Percentiles rank a stretch among this genome's conserved stretches.
Conservation (phyloP, 106 monocot genomes). For the Phalaenopsis aphrodite region DNA sequence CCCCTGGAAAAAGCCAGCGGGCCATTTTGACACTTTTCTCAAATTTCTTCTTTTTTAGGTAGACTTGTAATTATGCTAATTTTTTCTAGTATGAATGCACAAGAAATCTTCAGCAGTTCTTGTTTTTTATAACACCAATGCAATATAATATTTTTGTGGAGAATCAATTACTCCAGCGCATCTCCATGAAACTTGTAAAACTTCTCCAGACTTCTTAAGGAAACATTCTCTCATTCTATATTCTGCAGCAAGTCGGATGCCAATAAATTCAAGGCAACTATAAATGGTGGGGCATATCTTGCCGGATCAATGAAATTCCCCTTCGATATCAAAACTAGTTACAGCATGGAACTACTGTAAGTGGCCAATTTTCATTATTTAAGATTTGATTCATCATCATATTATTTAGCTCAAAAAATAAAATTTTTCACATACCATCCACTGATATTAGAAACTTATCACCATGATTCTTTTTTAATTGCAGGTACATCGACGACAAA, state of each 20-base stretch:
- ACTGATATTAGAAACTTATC: neutral
- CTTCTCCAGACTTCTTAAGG: neutral
- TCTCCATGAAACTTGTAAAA: neutral
- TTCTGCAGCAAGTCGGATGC: slow-evolving; percentile 28
- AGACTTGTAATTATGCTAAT: no score
- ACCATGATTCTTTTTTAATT: neutral
- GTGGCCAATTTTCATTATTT: slow-evolving; percentile 8
- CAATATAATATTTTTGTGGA: no score
- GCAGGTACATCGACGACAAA: slow-evolving; percentile 80
- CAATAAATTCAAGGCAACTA: slow-evolving; percentile 30
- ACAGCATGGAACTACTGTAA: slow-evolving; percentile 67
- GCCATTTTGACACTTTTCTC: no score
- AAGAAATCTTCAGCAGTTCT: no score
- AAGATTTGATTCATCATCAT: no score
- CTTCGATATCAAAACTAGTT: slow-evolving; percentile 29
- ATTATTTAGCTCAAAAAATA: no score
- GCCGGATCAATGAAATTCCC: slow-evolving; percentile 48
- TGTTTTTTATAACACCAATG: no score
- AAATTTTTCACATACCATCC: no score
- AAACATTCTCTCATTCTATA: neutral
- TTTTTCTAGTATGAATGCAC: no score
- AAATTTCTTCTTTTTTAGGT: no score
- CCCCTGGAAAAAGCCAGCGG: no score
- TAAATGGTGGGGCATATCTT: slow-evolving; percentile 27
- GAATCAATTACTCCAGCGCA: no score